These are phyloP conservation scores for Penicillium sp. DNA, from an alignment of 2,329 filamentous ascomycete genomes.

Conservation along the genomic window DNA sequence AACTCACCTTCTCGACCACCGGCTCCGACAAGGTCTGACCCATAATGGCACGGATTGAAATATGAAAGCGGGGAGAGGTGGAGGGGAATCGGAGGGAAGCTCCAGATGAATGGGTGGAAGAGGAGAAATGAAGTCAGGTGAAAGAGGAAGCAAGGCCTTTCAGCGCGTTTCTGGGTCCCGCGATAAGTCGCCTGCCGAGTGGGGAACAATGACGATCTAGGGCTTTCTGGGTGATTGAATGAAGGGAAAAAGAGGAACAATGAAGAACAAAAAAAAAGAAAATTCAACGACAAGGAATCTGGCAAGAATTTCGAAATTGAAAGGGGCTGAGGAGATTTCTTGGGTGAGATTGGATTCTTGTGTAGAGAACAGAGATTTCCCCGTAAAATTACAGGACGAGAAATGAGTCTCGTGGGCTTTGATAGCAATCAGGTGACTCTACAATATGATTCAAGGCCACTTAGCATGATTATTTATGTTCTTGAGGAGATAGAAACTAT, in stretches of 20 bases:
- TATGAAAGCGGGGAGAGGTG: conserved; percentile 19
- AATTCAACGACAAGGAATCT: background rate
- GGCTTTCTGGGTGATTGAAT: conserved; percentile 6
- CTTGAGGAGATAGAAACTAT: too few species aligned
- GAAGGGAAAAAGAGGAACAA: background rate
- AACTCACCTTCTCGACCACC: conserved; percentile 93
- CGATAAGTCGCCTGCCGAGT: conserved; percentile 24
- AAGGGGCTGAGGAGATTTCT: background rate
- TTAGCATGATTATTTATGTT: too few species aligned
- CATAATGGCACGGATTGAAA: conserved; percentile 60
- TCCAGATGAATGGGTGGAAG: conserved; percentile 20
- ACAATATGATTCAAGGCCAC: background rate
- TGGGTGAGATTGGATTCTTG: background rate
- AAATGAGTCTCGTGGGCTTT: conserved; percentile 8
- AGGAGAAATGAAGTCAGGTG: conserved; percentile 28
- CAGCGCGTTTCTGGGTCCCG: conserved; percentile 24
- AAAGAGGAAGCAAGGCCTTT: conserved; percentile 23
- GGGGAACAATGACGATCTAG: conserved; percentile 22
- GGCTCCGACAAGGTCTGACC: conserved; percentile 99
- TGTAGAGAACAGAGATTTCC: conserved; percentile 21
- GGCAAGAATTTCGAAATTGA: background rate
- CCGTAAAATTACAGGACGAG: conserved; percentile 10
- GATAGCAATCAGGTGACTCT: conserved; percentile 17
- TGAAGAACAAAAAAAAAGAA: background rate
- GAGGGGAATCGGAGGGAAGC: conserved; percentile 15